Percentiles rank a stretch among this genome's conserved stretches.
Evolutionary conservation across 257 asterid genomes (phyloP).

Genomic region (Jacaranda mimosifolia): DNA sequence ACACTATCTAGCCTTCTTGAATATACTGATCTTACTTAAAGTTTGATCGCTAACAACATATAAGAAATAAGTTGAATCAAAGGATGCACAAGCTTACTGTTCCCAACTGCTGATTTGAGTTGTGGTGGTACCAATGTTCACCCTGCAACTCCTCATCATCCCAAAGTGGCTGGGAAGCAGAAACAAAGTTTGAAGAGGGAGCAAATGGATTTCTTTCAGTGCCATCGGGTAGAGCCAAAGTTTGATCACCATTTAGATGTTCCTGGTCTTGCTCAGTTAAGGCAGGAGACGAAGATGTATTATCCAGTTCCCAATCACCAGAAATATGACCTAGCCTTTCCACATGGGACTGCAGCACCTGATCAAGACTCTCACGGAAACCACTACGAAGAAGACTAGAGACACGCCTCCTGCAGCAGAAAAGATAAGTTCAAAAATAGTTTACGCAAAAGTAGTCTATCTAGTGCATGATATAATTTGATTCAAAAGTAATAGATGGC

Average conservation of each 20-base stretch:
- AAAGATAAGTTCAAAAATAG: not conserved
- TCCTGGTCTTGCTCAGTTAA: conserved; percentile 55
- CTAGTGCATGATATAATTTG: not conserved
- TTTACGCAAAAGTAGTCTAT: not conserved
- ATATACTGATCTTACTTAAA: too few species aligned
- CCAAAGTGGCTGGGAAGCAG: conserved; percentile 55
- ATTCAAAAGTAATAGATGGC: not conserved
- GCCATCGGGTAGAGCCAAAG: conserved; percentile 36
- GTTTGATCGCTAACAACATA: not conserved
- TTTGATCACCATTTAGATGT: conserved; percentile 47
- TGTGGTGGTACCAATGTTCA: conserved; percentile 52
- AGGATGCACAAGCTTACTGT: conserved; percentile 50
- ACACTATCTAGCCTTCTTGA: not conserved
- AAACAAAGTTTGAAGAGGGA: conserved; percentile 41
- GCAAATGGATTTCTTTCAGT: conserved; percentile 48
- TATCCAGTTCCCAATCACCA: conserved; percentile 67
- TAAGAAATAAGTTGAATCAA: not conserved
- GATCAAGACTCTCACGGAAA: conserved; percentile 78
- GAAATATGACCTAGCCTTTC: conserved; percentile 75
- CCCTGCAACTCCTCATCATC: conserved; percentile 51
- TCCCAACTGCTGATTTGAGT: conserved; percentile 53
- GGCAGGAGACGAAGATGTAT: conserved; percentile 44
- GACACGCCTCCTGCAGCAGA: conserved; percentile 77
- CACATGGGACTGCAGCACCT: conserved; percentile 68
- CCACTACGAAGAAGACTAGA: conserved; percentile 85